phyloP scores from a whole-genome alignment of 2,329 filamentous ascomycete genomes.

The Chaetomium sp. region DNA sequence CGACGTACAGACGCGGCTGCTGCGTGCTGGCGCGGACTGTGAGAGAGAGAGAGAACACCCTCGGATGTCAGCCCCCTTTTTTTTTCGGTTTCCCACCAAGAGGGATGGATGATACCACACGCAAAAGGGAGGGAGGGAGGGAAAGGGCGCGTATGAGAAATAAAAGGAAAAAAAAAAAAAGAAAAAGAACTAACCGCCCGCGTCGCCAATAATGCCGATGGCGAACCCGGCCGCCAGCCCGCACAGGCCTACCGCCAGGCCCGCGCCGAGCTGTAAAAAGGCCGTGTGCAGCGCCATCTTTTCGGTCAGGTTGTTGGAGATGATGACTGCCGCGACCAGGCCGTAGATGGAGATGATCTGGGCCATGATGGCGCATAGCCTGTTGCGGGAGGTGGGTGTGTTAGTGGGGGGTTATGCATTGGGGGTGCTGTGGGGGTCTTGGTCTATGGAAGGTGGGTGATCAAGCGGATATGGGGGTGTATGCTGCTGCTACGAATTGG shows the following conservation, averaged over 20 bases:
- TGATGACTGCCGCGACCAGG: slow-evolving; percentile 82
- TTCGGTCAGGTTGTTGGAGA: slow-evolving; percentile 76
- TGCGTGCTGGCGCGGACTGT: slow-evolving; percentile 80
- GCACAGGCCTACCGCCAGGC: slow-evolving; percentile 76
- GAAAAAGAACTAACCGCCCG: slow-evolving; percentile 50
- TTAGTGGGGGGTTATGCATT: background rate
- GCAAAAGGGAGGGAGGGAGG: background rate
- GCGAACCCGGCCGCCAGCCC: slow-evolving; percentile 83
- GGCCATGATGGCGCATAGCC: slow-evolving; percentile 99
- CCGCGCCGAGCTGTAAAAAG: slow-evolving; percentile 83
- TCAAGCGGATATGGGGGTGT: background rate
- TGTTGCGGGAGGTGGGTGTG: slow-evolving; percentile 45
- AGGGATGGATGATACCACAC: background rate
- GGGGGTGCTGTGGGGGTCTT: background rate
- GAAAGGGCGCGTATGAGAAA: background rate
- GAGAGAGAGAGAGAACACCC: background rate
- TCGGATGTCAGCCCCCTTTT: background rate
- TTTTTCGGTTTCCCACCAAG: background rate
- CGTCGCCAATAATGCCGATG: slow-evolving; percentile 86
- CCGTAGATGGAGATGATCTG: slow-evolving; percentile 99
- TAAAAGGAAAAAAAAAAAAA: background rate
- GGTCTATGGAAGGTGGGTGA: background rate
- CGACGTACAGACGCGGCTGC: slow-evolving; percentile 85
- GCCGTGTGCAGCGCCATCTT: slow-evolving; percentile 70
- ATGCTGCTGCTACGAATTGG: background rate